These are phyloP conservation scores for Apiospora sp. DNA, from an alignment of 2,329 filamentous ascomycete genomes.

Conservation along the genomic window DNA sequence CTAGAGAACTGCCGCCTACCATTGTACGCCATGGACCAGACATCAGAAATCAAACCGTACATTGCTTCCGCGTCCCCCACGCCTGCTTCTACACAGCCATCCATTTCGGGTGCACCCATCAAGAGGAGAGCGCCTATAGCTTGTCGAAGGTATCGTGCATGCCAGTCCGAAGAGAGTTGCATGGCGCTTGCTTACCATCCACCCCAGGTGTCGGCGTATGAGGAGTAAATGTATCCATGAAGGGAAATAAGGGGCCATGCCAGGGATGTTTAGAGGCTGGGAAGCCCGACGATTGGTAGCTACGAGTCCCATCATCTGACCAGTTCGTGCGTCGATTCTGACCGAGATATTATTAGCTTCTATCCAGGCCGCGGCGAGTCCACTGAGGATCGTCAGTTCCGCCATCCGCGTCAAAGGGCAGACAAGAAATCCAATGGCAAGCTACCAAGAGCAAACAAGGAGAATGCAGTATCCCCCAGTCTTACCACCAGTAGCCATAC, in stretches of 20 bases:
- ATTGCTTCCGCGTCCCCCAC: conserved; percentile 4
- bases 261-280: conserved; percentile 60
- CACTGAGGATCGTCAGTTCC: conserved; percentile 63
- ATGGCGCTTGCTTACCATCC: conserved; percentile 23
- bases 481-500: conserved; percentile 40
- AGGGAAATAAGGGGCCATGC: conserved; percentile 58
- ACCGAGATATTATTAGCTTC: conserved; percentile 45
- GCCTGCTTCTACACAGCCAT: not conserved
- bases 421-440: conserved; percentile 52
- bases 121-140: conserved; percentile 61
- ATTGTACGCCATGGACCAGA: not conserved
- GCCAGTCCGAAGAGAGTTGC: conserved; percentile 26
- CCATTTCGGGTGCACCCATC: conserved; percentile 38
- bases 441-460: conserved; percentile 38
- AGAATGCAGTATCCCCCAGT: conserved; percentile 34
- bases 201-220: conserved; percentile 60
- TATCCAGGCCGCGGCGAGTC: conserved; percentile 62
- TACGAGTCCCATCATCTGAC: conserved; percentile 21
- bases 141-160: conserved; percentile 54
- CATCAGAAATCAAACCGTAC: not conserved
- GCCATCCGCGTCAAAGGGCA: conserved; percentile 60
- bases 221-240: conserved; percentile 63
- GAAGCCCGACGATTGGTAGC: conserved; percentile 60
- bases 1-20: not conserved
- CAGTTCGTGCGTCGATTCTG: not conserved